These are phyloP conservation scores for Aspergillus tubingensis DNA, from an alignment of 2,329 filamentous ascomycete genomes.

Conservation along the genomic window DNA sequence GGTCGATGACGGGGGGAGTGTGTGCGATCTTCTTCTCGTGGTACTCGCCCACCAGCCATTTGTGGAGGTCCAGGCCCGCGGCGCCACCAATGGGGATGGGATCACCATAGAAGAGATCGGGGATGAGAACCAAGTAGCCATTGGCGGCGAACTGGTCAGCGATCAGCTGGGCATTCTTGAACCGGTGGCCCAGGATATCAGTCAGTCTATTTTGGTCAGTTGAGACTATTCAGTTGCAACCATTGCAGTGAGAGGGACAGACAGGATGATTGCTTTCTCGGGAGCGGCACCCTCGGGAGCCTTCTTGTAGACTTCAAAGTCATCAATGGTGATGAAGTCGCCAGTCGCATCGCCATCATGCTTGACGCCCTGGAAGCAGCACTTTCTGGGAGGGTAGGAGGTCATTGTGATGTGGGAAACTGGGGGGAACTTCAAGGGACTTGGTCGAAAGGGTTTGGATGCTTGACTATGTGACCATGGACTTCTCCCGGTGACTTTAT, in stretches of 20 bases:
- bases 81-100: slow-evolving; percentile 56
- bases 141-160: slow-evolving; percentile 71
- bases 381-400: background rate
- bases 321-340: background rate
- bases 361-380: slow-evolving; percentile 8
- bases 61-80: slow-evolving; percentile 50
- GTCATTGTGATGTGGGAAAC: background rate
- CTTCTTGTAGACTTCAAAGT: slow-evolving; percentile 5
- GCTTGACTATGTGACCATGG: background rate
- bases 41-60: slow-evolving; percentile 49
- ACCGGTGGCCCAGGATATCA: slow-evolving; percentile 21
- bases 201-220: slow-evolving; percentile 4
- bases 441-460: background rate
- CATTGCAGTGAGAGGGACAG: background rate
- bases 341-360: slow-evolving; percentile 4
- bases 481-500: background rate
- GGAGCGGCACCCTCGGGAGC: background rate
- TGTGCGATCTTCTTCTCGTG: slow-evolving; percentile 33
- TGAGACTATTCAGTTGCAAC: background rate
- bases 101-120: slow-evolving; percentile 69
- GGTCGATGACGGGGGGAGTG: slow-evolving; percentile 48
- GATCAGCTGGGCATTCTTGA: slow-evolving; percentile 60
- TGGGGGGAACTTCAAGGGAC: background rate
- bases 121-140: slow-evolving; percentile 65
- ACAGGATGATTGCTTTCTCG: slow-evolving; percentile 4